phyloP scores from a whole-genome alignment of 108 stramenopile genomes.

The Cyclostephanos invisitatus region DNA sequence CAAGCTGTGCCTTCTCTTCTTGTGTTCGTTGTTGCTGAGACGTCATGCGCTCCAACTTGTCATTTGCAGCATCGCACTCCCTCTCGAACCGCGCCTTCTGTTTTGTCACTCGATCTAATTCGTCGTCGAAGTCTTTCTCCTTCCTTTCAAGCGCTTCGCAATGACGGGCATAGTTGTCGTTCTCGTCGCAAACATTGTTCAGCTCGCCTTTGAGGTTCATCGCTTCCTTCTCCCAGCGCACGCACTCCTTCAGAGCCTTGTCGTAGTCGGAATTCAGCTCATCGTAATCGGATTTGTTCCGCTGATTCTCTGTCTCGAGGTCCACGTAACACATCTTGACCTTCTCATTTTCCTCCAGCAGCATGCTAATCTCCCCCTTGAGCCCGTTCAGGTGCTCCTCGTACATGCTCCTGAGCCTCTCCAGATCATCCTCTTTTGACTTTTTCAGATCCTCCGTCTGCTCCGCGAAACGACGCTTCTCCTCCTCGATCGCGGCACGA shows the following conservation, averaged over 20 bases:
- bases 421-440: conserved; percentile 44
- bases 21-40: conserved; percentile 11
- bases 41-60: conserved; percentile 26
- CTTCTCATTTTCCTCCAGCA: conserved; percentile 50
- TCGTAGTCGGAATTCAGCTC: conserved; percentile 25
- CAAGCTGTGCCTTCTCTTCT: conserved; percentile 10
- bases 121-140: conserved; percentile 5
- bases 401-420: conserved; percentile 35
- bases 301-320: conserved; percentile 27
- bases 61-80: conserved; percentile 20
- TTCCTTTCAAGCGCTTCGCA: neutral
- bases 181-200: conserved; percentile 37
- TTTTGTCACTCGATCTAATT: conserved; percentile 20
- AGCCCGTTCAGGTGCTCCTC: conserved; percentile 36
- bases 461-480: conserved; percentile 16
- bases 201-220: conserved; percentile 32
- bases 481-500: conserved; percentile 39
- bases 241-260: conserved; percentile 21
- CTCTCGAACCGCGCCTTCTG: neutral
- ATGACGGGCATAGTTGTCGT: conserved; percentile 17
- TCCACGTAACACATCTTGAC: conserved; percentile 39
- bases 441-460: conserved; percentile 28
- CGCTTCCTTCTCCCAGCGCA: conserved; percentile 36
- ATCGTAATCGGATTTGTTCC: conserved; percentile 25
- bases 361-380: conserved; percentile 30